Evolutionary conservation across 2,329 filamentous ascomycete species (phyloP).

Genomic region (Fusarium chlamydosporum): DNA sequence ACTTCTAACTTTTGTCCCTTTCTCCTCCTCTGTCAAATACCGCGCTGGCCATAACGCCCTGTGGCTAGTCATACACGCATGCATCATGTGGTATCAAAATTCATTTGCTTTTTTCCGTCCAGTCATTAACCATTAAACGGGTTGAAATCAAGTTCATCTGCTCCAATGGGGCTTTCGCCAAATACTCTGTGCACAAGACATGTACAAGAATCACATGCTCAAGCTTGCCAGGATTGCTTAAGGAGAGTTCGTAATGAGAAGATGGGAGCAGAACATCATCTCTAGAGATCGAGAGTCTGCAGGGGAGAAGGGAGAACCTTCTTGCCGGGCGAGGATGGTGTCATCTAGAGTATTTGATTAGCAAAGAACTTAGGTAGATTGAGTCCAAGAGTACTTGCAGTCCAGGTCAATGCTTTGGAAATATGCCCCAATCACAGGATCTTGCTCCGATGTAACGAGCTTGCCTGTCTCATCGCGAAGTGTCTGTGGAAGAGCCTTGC

Average conservation of each 20-base stretch:
- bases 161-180: neutral
- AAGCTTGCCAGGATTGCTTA: slow-evolving; percentile 8
- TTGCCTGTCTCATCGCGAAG: slow-evolving; percentile 63
- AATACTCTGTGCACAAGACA: neutral
- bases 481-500: slow-evolving; percentile 70
- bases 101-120: slow-evolving; percentile 48
- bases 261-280: slow-evolving; percentile 64
- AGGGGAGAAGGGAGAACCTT: slow-evolving; percentile 66
- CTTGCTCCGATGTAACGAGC: slow-evolving; percentile 63
- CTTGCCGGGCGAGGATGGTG: slow-evolving; percentile 60
- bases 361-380: neutral
- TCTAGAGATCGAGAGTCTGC: slow-evolving; percentile 66
- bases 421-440: slow-evolving; percentile 63
- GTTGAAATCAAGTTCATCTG: slow-evolving; percentile 21
- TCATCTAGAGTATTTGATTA: slow-evolving; percentile 48
- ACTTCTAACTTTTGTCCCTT: slow-evolving; percentile 22
- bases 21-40: slow-evolving; percentile 10
- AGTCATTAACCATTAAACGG: slow-evolving; percentile 53
- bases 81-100: slow-evolving; percentile 51
- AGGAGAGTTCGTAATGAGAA: slow-evolving; percentile 58
- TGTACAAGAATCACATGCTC: slow-evolving; percentile 6
- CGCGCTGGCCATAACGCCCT: slow-evolving; percentile 18
- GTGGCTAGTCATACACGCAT: slow-evolving; percentile 43
- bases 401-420: slow-evolving; percentile 70
- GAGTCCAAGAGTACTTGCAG: slow-evolving; percentile 61